A percentile compares a stretch with the other conserved stretches of the same genome.
Conservation (phyloP, 1,139 yeast species). For the Debaryomyces nepalensis region DNA sequence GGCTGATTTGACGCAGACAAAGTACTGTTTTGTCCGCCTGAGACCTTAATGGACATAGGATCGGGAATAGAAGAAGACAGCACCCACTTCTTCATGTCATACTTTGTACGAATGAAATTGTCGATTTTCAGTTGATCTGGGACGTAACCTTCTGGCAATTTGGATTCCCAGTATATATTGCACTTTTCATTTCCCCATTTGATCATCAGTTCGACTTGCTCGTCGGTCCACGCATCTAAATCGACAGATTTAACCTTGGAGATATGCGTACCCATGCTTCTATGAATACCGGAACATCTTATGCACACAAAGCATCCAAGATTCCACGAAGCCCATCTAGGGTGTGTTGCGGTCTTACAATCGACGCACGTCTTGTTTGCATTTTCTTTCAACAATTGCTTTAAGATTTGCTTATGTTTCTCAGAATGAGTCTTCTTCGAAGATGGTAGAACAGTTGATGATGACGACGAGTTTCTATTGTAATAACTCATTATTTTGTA, state of each 20-base stretch:
- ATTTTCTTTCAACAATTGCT: constrained; percentile 73
- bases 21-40: constrained; percentile 1
- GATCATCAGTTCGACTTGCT: constrained; percentile 81
- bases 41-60: constrained; percentile 46
- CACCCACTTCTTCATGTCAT: constrained; percentile 89
- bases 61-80: constrained; percentile 57
- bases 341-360: constrained; percentile 86
- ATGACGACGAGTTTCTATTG: constrained; percentile 8
- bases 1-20: not conserved
- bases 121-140: constrained; percentile 89
- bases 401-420: constrained; percentile 69
- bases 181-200: constrained; percentile 86
- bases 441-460: constrained; percentile 38
- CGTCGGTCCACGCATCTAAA: constrained; percentile 95
- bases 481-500: constrained; percentile 13
- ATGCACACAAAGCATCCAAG: constrained; percentile 92
- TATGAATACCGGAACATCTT: constrained; percentile 89
- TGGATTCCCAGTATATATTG: constrained; percentile 81
- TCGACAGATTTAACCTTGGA: constrained; percentile 88
- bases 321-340: constrained; percentile 98
- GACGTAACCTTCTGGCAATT: constrained; percentile 67
- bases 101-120: constrained; percentile 88
- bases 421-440: constrained; percentile 52
- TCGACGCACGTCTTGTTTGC: constrained; percentile 86
- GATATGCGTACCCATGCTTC: constrained; percentile 95